Evolutionary conservation across 208 protist genomes (phyloP), one percentile per base, ranked within the genome.

Genomic region (Crithidia acanthocephali): DNA sequence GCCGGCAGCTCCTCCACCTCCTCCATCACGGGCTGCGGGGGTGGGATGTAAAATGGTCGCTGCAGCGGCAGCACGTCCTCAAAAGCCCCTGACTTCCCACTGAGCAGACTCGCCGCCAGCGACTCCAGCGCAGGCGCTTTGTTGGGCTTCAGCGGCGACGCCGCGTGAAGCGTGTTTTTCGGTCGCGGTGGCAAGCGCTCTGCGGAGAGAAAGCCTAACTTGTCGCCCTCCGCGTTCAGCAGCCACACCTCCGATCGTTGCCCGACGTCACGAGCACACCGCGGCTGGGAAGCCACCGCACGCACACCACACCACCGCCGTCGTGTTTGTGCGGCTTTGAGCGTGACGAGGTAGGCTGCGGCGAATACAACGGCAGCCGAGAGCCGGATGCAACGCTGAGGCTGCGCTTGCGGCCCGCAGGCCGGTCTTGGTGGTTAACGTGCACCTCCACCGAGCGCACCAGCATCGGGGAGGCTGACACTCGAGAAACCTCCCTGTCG

Each of bases 191-290:
- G 81, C 15, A 84, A 52, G 1, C 83, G 84, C 35, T 74, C 72
- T 58, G 84, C 80, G 2, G 84, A 81, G 53, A 94, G 69, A 50
- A 69, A 74, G n/a, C 74, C 80, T 2, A 73, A 13, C 56, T 58
- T 55, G 22, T 80, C 72, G 1, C 84, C 86, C 4, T 81, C 37
- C 7, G 11, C 28, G 62, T 80, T 70, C 22, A 88, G 60, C 15
- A 94, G 30, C 50, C 72, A 81, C 25, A 92, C 89, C 50, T 77
- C 53, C 70, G 72, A 56, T 94, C 80, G 75, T 81, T 63, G 35
- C 83, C 85, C 32, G 74, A 82, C 2, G 80, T 81, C 16, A 85
- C 61, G 15, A 94, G 64, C 11, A 76, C 72, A n/a, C 55, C 62
- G 7, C 84, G 64, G 25, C 58, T 64, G 18, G 85, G 65, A 13